Evolutionary conservation across 2,329 filamentous ascomycete species (phyloP), one percentile per base, ranked within the genome.

Genomic region (Exserohilum rostratum): DNA sequence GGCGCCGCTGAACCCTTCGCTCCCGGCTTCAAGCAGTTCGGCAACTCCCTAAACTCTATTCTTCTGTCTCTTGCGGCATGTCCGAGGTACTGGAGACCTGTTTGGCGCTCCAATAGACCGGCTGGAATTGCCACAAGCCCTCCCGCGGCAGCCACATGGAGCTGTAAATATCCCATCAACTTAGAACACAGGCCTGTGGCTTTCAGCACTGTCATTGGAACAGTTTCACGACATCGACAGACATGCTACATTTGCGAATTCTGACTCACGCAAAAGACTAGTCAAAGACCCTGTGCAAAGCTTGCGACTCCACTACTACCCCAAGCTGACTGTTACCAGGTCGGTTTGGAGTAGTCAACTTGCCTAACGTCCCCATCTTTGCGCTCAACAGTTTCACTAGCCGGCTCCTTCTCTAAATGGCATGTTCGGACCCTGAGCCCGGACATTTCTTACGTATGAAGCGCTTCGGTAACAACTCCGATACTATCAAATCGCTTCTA

Each of bases 361-460:
- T 53, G 50, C 22, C 10, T 44, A 15, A 25, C 52, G 35, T 43
- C 34, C 57, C 38, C 11, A 39, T 40, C 18, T 22, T 7, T 30
- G 30, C 37, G 38, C 48, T 53, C 54, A 60, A 57, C 57, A 57
- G 57, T 64, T 60, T 65, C 60, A 64, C 53, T 53, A 64, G 62
- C 53, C 40, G 43, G 39, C 49, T 53, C 39, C 45, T 53, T 31
- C 40, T 46, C 52, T 49, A 53, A 50, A 49, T 22, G 30, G 50
- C 34, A 52, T 54, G 39, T 29, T 33, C 31, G 51, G 58, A 18
- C 42, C 3, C 31, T 42, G 35, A 29, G 30, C 45, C n/a, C 33
- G n/a, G 25, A 22, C 25, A 11, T 15, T 30, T 9, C 17, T 12
- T 20, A 40, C 57, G 60, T 61, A 60, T 61, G 38, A 52, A 38